Percentiles rank a stretch among this genome's conserved stretches.
Evolutionary conservation across 208 protist genomes (phyloP).

Genomic region (Angomonas deanei): DNA sequence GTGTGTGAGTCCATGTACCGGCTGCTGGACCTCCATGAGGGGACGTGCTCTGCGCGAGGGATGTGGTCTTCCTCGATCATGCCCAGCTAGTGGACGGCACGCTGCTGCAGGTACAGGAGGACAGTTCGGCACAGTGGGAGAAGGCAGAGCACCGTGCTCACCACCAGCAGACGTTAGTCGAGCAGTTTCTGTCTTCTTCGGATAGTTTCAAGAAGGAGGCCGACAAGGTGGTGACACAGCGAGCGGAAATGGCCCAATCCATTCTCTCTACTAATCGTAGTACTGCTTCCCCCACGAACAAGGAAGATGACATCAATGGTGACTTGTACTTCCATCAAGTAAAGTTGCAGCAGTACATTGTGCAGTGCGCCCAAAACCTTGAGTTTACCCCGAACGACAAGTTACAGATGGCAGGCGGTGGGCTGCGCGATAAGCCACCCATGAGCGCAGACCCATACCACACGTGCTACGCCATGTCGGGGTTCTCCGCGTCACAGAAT

Average conservation of each 20-base stretch:
- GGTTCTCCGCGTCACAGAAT: constrained; percentile 76
- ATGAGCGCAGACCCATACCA: constrained; percentile 79
- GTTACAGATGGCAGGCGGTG: constrained; percentile 26
- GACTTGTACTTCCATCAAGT: constrained; percentile 75
- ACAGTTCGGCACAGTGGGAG: constrained; percentile 26
- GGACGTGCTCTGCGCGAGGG: constrained; percentile 27
- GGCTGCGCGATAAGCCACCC: constrained; percentile 85
- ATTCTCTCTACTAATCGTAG: not conserved
- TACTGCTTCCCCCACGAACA: not conserved
- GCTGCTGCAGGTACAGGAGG: constrained; percentile 5
- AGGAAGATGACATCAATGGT: constrained; percentile 16
- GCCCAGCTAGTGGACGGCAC: constrained; percentile 56
- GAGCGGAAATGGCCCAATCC: not conserved
- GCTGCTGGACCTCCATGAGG: constrained; percentile 7
- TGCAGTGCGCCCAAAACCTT: constrained; percentile 61
- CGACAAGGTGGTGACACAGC: not conserved
- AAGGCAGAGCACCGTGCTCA: constrained; percentile 21
- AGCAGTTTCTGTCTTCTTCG: constrained; percentile 28
- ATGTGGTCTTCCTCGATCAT: constrained; percentile 63
- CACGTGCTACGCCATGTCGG: constrained; percentile 88
- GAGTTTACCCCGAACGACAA: not conserved
- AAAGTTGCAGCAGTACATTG: constrained; percentile 73
- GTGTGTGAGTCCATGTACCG: constrained; percentile 38
- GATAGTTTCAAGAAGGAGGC: constrained; percentile 1
- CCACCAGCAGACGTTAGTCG: constrained; percentile 13